phyloP scores from a whole-genome alignment of 345 rosid genomes.

The Hypericum androsaemum region DNA sequence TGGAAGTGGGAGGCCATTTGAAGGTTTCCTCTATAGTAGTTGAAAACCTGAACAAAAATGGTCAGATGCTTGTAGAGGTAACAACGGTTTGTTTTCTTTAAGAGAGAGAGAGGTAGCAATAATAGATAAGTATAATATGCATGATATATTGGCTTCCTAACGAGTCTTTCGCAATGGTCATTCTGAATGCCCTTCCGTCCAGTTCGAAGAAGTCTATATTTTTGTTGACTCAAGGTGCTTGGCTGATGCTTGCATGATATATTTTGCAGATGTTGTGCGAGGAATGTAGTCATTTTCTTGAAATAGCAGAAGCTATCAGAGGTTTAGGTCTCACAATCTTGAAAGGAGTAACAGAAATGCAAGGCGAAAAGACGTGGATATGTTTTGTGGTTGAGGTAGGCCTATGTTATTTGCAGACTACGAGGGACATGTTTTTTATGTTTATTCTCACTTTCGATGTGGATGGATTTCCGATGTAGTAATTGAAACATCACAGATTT shows the following conservation, averaged over 20 bases:
- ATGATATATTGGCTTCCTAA: too few species aligned
- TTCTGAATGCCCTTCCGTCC: too few species aligned
- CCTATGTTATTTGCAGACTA: slow-evolving; percentile 7
- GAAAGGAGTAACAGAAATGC: slow-evolving; percentile 76
- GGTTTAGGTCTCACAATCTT: slow-evolving; percentile 76
- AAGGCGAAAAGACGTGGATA: slow-evolving; percentile 74
- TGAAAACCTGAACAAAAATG: slow-evolving; percentile 70
- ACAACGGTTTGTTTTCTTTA: not conserved
- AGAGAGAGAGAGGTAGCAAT: too few species aligned
- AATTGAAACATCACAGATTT: too few species aligned
- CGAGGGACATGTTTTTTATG: too few species aligned
- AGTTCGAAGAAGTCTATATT: too few species aligned
- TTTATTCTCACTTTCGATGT: too few species aligned
- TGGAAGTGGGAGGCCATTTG: slow-evolving; percentile 86
- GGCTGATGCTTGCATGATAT: not conserved
- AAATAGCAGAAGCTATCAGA: slow-evolving; percentile 82
- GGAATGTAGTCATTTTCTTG: slow-evolving; percentile 85
- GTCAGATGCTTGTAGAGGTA: slow-evolving; percentile 92
- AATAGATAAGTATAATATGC: too few species aligned
- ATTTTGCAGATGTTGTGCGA: slow-evolving; percentile 79
- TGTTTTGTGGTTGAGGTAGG: slow-evolving; percentile 87
- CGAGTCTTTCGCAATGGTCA: too few species aligned
- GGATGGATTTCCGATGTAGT: too few species aligned
- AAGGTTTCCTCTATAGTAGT: slow-evolving; percentile 86
- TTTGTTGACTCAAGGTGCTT: slow-evolving; percentile 11